Evolutionary conservation across 139 green algal genomes (phyloP).

Genomic region (Parachlorella kessleri): DNA sequence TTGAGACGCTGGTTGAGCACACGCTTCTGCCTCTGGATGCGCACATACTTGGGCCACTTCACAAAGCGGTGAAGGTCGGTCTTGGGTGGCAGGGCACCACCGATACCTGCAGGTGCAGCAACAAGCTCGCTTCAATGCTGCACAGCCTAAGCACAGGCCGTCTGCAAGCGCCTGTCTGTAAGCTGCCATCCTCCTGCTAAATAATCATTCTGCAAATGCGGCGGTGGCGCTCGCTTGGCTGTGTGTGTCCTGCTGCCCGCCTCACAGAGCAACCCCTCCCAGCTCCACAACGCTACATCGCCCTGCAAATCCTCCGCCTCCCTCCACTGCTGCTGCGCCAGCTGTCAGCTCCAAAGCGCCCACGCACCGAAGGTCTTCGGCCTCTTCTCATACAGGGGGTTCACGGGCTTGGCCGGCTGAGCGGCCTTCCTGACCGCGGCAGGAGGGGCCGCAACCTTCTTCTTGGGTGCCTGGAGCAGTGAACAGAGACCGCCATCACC

Average conservation of each 20-base stretch:
- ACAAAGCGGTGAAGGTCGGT: constrained; percentile 96
- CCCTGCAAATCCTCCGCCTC: too few relatives aligned
- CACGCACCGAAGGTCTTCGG: constrained; percentile 90
- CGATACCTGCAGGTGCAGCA: constrained; percentile 75
- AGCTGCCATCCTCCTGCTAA: too few relatives aligned
- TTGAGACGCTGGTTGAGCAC: constrained; percentile 95
- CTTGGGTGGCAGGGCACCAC: constrained; percentile 80
- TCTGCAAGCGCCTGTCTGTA: too few relatives aligned
- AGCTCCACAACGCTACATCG: too few relatives aligned
- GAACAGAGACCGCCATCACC: background rate
- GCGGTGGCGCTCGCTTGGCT: background rate
- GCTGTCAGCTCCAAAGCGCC: too few relatives aligned
- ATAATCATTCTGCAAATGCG: background rate
- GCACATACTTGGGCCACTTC: constrained; percentile 99
- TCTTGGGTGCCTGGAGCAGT: constrained; percentile 64
- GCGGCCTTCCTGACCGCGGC: constrained; percentile 72
- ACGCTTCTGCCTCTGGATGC: constrained; percentile 95
- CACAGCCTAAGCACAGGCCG: background rate
- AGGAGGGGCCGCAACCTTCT: constrained; percentile 78
- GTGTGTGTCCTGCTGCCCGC: too few relatives aligned
- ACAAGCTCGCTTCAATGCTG: background rate
- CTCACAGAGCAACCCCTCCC: too few relatives aligned
- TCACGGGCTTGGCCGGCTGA: constrained; percentile 72
- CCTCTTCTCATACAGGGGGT: constrained; percentile 97
- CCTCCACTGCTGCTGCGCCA: too few relatives aligned